Base-by-base conservation (phyloP, 2,329 filamentous ascomycete species). In the Penicillium hordei region DNA sequence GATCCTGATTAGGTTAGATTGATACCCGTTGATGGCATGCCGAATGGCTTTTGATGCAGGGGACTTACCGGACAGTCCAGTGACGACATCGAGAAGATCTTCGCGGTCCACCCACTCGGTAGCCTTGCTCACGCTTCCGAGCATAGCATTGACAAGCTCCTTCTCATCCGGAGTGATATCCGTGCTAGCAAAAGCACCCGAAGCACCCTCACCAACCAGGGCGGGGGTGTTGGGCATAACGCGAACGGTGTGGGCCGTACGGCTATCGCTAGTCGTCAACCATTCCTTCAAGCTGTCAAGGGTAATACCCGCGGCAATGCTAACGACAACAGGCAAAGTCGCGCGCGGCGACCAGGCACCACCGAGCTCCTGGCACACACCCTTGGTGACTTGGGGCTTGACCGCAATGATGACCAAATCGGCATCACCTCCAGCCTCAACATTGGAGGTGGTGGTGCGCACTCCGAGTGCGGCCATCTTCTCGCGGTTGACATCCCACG, bases 151-250 rank as follows among this genome's bases (percentile, higher is more conserved):
- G 12, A 73, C 70, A 29, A 73, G 64, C 49, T 65, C 68, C 60
- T 71, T 73, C 63, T 73, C 70, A 13, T 63, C 63, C 0, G 39
- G 50, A 0, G 65, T 69, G 0, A 73, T 66, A 55, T 70, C 68
- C 15, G 40, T 44, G 19, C 68, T 65, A 1, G 71, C 67, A 48
- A 67, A 68, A 12, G 67, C 60, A 19, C 71, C 71, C 0, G 67
- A 70, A 0, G 71, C 70, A n/a, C 71, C 71, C 63, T 73, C 70
- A 0, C 66, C 63, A 2, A 73, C 69, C 3, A 73, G 59, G 5
- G 71, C 71, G 1, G 71, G 71, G 0, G 71, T 73, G 52, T 73
- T 73, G 6, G 71, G 71, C 71, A 73, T 73, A 9, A 73, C 71
- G n/a, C 71, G 69, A 7, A 73, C 69, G 48, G 69, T 63, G 52